Conservation (phyloP, 345 rosid species). For the Brassica incana region DNA sequence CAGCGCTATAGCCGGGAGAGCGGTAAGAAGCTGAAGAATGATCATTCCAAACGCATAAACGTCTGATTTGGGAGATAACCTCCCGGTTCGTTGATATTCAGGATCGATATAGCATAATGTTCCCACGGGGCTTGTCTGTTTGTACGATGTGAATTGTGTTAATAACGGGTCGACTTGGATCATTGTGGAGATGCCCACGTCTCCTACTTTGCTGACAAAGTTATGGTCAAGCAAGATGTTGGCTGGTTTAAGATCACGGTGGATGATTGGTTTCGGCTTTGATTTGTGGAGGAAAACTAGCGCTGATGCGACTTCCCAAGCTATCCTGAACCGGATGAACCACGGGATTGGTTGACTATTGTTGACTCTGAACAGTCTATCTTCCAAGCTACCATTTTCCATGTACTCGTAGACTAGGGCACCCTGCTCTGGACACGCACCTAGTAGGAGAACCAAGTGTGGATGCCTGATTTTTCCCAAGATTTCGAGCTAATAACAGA, state of each 20-base stretch:
- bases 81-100: conserved; percentile 84
- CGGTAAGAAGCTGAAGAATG: conserved; percentile 77
- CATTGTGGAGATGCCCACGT: conserved; percentile 80
- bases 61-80: conserved; percentile 70
- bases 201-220: conserved; percentile 87
- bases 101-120: conserved; percentile 89
- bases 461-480: conserved; percentile 86
- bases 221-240: conserved; percentile 82
- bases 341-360: conserved; percentile 69
- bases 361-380: conserved; percentile 51
- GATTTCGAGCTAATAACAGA: conserved; percentile 69
- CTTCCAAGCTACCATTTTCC: conserved; percentile 90
- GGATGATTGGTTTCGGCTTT: conserved; percentile 74
- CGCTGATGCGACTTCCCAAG: conserved; percentile 89
- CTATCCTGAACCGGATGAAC: conserved; percentile 72
- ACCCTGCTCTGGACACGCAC: conserved; percentile 76
- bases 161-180: conserved; percentile 43
- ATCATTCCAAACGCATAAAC: conserved; percentile 85
- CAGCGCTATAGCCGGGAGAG: conserved; percentile 71
- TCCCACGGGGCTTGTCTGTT: conserved; percentile 72
- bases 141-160: conserved; percentile 40
- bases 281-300: conserved; percentile 78
- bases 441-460: conserved; percentile 85
- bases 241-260: conserved; percentile 89
- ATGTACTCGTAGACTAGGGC: conserved; percentile 82